Conservation (phyloP, 371 early-diverging fungal genomes). For the Zopfochytrium polystomum region DNA sequence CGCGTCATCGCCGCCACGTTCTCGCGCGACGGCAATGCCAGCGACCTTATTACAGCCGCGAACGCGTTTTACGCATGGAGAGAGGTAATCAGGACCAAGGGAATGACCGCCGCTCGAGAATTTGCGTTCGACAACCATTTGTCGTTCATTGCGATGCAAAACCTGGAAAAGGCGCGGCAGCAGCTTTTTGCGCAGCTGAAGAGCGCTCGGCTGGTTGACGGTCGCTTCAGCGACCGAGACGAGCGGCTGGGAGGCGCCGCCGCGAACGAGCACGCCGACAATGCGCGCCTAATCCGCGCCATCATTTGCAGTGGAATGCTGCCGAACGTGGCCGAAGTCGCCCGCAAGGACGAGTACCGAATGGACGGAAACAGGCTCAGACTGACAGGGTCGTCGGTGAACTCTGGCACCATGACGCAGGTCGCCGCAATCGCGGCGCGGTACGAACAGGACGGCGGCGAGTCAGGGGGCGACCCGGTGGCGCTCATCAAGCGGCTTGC, state of each 20-base stretch:
- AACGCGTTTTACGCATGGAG: slow-evolving; percentile 28
- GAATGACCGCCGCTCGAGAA: too few species aligned
- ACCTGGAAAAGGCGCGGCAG: slow-evolving; percentile 26
- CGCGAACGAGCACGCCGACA: slow-evolving; percentile 11
- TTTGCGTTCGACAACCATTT: slow-evolving; percentile 25
- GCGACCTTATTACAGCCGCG: slow-evolving; percentile 28
- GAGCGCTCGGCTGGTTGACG: slow-evolving; percentile 9
- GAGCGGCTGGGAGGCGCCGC: slow-evolving; percentile 24
- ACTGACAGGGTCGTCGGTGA: slow-evolving; percentile 22
- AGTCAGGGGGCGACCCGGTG: too few species aligned
- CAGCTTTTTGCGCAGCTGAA: slow-evolving; percentile 27
- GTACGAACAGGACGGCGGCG: too few species aligned
- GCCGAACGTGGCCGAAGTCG: slow-evolving; percentile 35
- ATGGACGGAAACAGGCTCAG: slow-evolving; percentile 15
- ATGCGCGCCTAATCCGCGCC: slow-evolving; percentile 23
- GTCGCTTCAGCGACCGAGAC: neutral
- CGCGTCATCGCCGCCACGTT: slow-evolving; percentile 21
- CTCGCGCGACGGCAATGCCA: slow-evolving; percentile 24
- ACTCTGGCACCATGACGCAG: too few species aligned
- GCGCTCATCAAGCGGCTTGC: too few species aligned
- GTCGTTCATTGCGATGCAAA: slow-evolving; percentile 21
- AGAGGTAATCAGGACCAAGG: slow-evolving; percentile 5
- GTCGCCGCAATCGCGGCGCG: too few species aligned
- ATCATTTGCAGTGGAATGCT: slow-evolving; percentile 27
- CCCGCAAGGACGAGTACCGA: slow-evolving; percentile 29